These are phyloP conservation scores for Alisma plantagoaquatica DNA, from an alignment of 106 monocot genomes.

Conservation along the genomic window DNA sequence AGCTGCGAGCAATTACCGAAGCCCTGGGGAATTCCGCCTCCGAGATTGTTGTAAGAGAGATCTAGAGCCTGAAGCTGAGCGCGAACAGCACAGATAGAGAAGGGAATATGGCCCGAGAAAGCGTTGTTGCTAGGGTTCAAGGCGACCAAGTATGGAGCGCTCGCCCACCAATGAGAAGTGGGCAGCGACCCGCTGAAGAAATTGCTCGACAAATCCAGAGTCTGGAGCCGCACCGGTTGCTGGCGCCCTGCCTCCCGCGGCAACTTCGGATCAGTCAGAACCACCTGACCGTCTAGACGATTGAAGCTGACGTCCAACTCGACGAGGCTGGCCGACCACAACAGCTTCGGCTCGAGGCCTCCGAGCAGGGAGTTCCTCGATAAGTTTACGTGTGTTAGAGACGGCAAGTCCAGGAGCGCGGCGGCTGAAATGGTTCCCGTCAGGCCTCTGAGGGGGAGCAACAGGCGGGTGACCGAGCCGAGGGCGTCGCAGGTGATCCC, in stretches of 20 bases:
- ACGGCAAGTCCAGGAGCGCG: background rate
- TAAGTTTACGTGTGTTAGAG: background rate
- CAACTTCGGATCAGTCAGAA: no score
- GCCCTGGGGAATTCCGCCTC: constrained; percentile 1
- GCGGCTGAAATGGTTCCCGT: background rate
- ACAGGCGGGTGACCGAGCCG: background rate
- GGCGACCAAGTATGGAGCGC: background rate
- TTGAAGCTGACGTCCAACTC: background rate
- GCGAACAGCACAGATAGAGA: background rate
- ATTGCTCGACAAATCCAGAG: constrained; percentile 37
- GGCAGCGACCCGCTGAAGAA: background rate
- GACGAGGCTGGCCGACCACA: background rate
- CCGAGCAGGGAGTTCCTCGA: background rate
- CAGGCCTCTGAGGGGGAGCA: background rate
- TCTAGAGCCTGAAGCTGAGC: constrained; percentile 5
- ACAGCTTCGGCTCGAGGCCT: background rate
- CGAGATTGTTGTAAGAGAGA: background rate
- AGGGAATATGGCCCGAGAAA: constrained; percentile 13
- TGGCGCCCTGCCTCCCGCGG: no score
- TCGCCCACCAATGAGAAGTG: background rate
- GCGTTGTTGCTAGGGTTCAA: constrained; percentile 7
- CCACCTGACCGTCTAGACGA: background rate
- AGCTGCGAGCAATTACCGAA: constrained; percentile 27
- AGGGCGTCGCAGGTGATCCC: background rate
- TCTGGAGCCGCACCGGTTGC: constrained; percentile 3